A percentile compares a stretch with the other conserved stretches of the same genome.
Evolutionary conservation across 305 asterid species (phyloP).

Genomic region (Andrographis paniculata): DNA sequence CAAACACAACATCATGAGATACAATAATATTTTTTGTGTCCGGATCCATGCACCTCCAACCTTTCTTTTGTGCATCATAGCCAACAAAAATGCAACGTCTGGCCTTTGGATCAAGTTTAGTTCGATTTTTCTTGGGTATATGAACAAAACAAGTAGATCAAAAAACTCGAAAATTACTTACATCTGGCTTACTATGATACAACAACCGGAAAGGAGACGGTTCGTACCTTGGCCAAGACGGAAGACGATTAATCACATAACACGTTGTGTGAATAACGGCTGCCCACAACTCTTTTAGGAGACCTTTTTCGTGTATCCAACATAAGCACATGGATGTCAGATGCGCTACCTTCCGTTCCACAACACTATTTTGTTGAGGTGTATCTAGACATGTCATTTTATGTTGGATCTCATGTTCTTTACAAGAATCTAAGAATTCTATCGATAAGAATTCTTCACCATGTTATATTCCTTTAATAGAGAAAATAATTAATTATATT

Average conservation of each 20-base stretch:
- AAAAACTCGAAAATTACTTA: too few species aligned
- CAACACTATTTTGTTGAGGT: constrained; percentile 14
- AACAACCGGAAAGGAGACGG: background rate
- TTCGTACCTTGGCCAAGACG: background rate
- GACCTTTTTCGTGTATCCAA: background rate
- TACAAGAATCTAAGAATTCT: constrained; percentile 3
- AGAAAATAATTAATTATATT: too few species aligned
- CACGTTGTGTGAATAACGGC: background rate
- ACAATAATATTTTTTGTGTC: too few species aligned
- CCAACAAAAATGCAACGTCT: constrained; percentile 2
- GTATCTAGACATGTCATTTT: constrained; percentile 22
- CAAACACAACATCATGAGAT: constrained; percentile 4
- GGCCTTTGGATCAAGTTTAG: constrained; percentile 4
- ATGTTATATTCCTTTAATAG: too few species aligned
- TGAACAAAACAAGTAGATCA: background rate
- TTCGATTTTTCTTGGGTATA: background rate
- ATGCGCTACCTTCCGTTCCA: constrained; percentile 11
- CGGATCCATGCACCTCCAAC: constrained; percentile 5
- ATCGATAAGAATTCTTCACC: constrained; percentile 5
- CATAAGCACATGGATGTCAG: background rate
- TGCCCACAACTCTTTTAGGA: background rate
- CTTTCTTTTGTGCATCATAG: background rate
- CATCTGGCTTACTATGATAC: background rate
- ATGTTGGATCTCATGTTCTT: constrained; percentile 6
- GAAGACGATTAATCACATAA: background rate